Percentiles rank a stretch among this genome's conserved stretches.
Evolutionary conservation across 176 grass and related monocot species (phyloP).

Genomic region (Themeda triandra): DNA sequence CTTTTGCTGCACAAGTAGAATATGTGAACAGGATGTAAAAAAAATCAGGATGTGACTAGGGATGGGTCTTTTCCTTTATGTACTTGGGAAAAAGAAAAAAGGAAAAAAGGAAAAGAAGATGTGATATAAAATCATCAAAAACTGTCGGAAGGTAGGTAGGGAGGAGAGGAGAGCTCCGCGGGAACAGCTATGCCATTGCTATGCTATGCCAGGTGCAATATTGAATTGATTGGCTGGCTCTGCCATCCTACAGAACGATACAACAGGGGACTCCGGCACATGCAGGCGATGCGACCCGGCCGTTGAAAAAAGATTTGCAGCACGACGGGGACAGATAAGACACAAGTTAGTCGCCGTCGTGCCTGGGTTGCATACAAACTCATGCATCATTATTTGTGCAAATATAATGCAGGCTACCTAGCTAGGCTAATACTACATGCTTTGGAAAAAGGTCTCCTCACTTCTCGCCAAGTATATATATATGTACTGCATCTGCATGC

Average conservation of each 20-base stretch:
- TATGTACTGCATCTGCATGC: too few relatives aligned
- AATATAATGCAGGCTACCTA: not conserved
- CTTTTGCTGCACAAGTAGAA: too few relatives aligned
- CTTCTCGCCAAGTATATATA: not conserved
- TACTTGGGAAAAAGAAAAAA: not conserved
- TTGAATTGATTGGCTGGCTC: conserved; percentile 28
- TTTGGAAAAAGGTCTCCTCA: conserved; percentile 6
- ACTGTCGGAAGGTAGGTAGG: conserved; percentile 30
- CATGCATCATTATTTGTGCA: not conserved
- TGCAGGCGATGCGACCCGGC: conserved; percentile 24
- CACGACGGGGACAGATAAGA: conserved; percentile 26
- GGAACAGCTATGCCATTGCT: conserved; percentile 7
- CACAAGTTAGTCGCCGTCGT: conserved; percentile 4
- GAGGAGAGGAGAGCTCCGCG: conserved; percentile 26
- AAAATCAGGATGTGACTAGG: not conserved
- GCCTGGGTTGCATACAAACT: conserved; percentile 10
- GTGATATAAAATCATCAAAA: not conserved
- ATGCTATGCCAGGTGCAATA: conserved; percentile 26
- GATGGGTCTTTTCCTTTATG: not conserved
- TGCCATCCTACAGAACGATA: conserved; percentile 28
- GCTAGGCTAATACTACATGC: not conserved
- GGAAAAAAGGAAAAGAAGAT: not conserved
- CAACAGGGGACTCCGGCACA: conserved; percentile 32
- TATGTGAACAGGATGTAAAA: not conserved
- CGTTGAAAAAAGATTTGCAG: conserved; percentile 8